Evolutionary conservation across 352 stramenopile genomes (phyloP).

Genomic region (Pythium folliculosum): DNA sequence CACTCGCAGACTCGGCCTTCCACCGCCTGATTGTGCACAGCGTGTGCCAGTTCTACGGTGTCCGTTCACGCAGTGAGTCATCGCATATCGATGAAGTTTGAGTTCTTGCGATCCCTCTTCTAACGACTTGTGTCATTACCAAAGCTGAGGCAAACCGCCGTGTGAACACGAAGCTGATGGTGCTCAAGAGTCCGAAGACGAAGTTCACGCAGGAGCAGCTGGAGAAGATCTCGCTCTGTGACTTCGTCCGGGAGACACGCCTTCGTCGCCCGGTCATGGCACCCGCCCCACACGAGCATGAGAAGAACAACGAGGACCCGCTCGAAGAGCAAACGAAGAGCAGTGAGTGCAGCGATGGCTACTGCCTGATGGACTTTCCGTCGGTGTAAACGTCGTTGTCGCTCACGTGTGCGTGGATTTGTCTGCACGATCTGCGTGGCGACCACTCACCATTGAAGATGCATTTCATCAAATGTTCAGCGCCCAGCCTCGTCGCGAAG

Average conservation of each 20-base stretch:
- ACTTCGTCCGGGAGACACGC: constrained; percentile 79
- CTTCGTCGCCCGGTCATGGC: constrained; percentile 29
- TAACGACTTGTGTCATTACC: not conserved
- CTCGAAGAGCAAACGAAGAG: constrained; percentile 65
- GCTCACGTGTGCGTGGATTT: constrained; percentile 17
- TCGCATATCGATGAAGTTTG: not conserved
- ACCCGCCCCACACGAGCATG: not conserved
- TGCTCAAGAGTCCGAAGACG: constrained; percentile 63
- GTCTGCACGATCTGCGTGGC: constrained; percentile 3
- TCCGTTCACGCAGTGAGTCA: constrained; percentile 79
- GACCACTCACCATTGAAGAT: not conserved
- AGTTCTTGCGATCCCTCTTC: not conserved
- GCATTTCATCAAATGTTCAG: not conserved
- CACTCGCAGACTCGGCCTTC: constrained; percentile 81
- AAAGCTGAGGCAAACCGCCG: constrained; percentile 66
- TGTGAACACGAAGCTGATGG: constrained; percentile 83
- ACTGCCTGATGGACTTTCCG: constrained; percentile 68
- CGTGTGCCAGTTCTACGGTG: constrained; percentile 86
- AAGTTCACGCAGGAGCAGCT: constrained; percentile 53
- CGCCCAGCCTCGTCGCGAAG: not conserved
- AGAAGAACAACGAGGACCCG: constrained; percentile 31
- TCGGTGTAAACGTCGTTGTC: constrained; percentile 43
- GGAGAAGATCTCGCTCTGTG: constrained; percentile 62
- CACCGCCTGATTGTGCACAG: constrained; percentile 88
- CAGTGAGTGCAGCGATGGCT: constrained; percentile 86